A percentile compares a stretch with the other conserved stretches of the same genome.
Evolutionary conservation across 805 yeast species (phyloP).

Genomic region (Lachancea quebecensis): DNA sequence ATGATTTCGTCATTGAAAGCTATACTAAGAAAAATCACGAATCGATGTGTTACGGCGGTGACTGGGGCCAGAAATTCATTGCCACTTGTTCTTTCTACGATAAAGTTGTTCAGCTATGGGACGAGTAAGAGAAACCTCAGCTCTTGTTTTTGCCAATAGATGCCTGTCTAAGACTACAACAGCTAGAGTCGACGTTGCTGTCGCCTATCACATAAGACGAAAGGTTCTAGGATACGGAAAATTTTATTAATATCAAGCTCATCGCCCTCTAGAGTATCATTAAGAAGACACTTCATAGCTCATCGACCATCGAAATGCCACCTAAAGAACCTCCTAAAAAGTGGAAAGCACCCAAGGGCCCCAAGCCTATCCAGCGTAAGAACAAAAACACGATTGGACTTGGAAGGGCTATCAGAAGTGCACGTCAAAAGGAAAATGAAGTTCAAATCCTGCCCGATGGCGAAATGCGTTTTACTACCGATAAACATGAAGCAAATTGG

Average conservation of each 20-base stretch:
- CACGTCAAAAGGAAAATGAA: conserved; percentile 60
- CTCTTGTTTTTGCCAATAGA: no score
- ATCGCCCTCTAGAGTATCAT: neutral
- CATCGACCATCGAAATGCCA: conserved; percentile 28
- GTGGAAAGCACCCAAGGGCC: conserved; percentile 88
- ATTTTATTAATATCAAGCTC: conserved; percentile 6
- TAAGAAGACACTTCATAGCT: neutral
- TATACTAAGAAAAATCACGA: conserved; percentile 62
- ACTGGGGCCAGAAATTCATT: conserved; percentile 58
- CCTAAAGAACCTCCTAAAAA: conserved; percentile 50
- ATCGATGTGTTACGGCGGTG: conserved; percentile 95
- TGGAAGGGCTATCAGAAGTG: conserved; percentile 76
- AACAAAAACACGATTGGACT: conserved; percentile 79
- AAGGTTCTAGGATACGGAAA: neutral
- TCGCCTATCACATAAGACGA: neutral
- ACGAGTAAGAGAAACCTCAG: neutral
- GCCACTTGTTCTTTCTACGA: conserved; percentile 93
- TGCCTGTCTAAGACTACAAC: no score
- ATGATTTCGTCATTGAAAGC: conserved; percentile 19
- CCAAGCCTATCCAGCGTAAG: conserved; percentile 79
- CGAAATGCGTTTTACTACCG: conserved; percentile 82
- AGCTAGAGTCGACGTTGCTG: no score
- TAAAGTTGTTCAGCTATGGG: conserved; percentile 73
- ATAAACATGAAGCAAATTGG: conserved; percentile 78
- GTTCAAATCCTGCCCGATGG: conserved; percentile 76